Conservation (phyloP, 2,329 filamentous ascomycete genomes). For the Monosporascus ibericus region DNA sequence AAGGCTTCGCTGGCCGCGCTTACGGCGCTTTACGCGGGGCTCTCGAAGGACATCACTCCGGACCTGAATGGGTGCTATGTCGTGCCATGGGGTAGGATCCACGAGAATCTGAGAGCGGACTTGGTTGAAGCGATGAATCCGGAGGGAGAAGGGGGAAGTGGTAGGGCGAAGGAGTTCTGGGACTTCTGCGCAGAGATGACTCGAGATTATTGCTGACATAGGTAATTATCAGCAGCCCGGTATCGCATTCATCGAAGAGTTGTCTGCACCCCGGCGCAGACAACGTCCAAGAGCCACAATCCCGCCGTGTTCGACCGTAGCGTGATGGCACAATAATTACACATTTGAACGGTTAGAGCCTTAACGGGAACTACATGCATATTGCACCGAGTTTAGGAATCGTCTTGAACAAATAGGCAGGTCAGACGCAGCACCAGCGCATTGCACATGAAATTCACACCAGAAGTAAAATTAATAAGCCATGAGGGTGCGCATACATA, state of each 20-base stretch:
- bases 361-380: too few relatives aligned
- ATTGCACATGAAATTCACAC: too few relatives aligned
- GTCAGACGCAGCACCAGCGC: too few relatives aligned
- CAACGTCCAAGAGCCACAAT: too few relatives aligned
- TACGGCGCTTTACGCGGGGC: conserved; percentile 10
- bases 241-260: not conserved
- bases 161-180: conserved; percentile 8
- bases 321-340: too few relatives aligned
- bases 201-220: not conserved
- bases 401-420: too few relatives aligned
- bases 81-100: conserved; percentile 2
- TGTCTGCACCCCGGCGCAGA: too few relatives aligned
- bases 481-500: too few relatives aligned
- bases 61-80: conserved; percentile 1
- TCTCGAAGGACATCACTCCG: conserved; percentile 6
- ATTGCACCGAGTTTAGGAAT: too few relatives aligned
- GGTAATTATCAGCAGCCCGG: not conserved
- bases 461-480: too few relatives aligned
- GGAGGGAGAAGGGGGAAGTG: conserved; percentile 5
- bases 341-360: too few relatives aligned
- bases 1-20: conserved; percentile 7
- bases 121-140: conserved; percentile 4
- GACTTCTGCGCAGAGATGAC: conserved; percentile 1
- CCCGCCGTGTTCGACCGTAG: too few relatives aligned
- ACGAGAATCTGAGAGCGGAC: conserved; percentile 2